Conservation (phyloP, 495 filamentous ascomycete species). For the Filosporella fistucella region DNA sequence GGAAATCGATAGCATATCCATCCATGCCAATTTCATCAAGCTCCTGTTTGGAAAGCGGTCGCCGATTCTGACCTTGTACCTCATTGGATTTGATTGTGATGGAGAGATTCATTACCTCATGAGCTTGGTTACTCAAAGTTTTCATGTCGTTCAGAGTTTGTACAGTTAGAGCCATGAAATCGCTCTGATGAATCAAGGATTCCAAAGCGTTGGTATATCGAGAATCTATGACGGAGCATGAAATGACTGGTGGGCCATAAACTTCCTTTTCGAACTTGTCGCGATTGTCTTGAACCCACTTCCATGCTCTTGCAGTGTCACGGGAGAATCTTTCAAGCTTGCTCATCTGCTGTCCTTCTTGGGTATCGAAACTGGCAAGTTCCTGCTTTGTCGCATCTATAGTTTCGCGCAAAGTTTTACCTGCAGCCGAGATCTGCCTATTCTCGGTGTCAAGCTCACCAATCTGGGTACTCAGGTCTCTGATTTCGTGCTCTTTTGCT, state of each 20-base stretch:
- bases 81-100: constrained; percentile 59
- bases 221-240: constrained; percentile 74
- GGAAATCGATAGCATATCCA: constrained; percentile 68
- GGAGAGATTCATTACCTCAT: constrained; percentile 49
- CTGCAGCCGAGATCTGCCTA: constrained; percentile 10
- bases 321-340: constrained; percentile 50
- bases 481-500: constrained; percentile 41
- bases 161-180: constrained; percentile 70
- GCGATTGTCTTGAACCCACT: constrained; percentile 72
- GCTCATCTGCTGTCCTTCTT: constrained; percentile 66
- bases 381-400: constrained; percentile 40
- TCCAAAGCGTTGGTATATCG: constrained; percentile 73
- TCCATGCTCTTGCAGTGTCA: constrained; percentile 68
- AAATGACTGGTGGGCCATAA: constrained; percentile 79
- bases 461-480: constrained; percentile 30
- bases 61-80: constrained; percentile 32
- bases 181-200: constrained; percentile 52
- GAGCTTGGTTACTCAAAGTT: constrained; percentile 55
- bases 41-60: constrained; percentile 51
- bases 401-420: constrained; percentile 2
- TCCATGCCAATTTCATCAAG: constrained; percentile 64
- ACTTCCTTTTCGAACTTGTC: constrained; percentile 73
- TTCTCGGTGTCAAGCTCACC: constrained; percentile 4
- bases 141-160: constrained; percentile 71
- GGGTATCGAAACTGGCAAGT: constrained; percentile 62